Base-by-base conservation (phyloP, 805 yeast genomes). In the Yamadazyma olivae region DNA sequence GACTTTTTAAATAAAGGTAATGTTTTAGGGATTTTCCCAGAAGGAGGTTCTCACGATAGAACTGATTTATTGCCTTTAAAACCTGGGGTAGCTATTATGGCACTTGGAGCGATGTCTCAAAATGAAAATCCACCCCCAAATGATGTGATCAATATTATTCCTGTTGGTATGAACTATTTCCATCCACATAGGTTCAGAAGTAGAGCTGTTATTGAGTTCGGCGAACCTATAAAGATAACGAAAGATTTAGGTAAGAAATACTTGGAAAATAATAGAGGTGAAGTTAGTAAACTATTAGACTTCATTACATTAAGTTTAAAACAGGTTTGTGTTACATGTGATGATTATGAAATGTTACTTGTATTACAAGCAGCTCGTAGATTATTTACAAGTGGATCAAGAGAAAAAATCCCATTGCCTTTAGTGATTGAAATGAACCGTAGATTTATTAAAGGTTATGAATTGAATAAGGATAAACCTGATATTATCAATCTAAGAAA, bases 71-170 rank as follows among this genome's bases (percentile, higher is more conserved):
- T 91, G 33, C 99, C 99, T 0, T 67, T 91, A 48, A 91, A 93
- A 56, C 96, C 98, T 1, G 99, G 99, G 44, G 97, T 93, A 6
- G 96, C 96, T 2, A 84, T 91, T 38, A 93, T 91, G 98, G 99
- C 98, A 0, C 69, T 93, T 20, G 99, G 98, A 6, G 93, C 98
- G 7, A 77, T 90, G 79, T 60, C 64, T 1, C 50, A 57, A 28
- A 46, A 61, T 4, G 43, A 35, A 9, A 44, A 45, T 30, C 25
- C 42, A 22, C 32, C 48, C 20, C 51, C 48, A 6, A 40, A 50
- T 5, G 53, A 47, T 16, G 56, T 53, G 2, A 59, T 67, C 6
- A 56, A 50, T 32, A 53, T 67, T 17, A 54, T 67, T 5, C 72
- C 71, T 1, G 67, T 63, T 3, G 72, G 72, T 6, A 45, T 67